Conservation (phyloP, 1,284 basidiomycete genomes). For the Sphagnurus paluster region DNA sequence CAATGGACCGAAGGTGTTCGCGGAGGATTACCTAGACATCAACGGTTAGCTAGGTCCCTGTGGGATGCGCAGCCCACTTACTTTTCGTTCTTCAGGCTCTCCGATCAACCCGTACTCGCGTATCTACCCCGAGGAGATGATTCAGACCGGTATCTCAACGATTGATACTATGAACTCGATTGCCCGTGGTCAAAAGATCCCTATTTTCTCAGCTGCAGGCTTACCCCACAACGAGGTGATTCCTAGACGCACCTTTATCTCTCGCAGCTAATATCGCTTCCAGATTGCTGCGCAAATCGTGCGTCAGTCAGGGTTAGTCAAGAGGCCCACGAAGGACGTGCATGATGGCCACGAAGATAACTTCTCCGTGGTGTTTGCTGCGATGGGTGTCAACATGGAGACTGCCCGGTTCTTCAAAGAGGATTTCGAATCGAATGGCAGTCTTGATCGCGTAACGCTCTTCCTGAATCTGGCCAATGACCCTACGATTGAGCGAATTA, state of each 20-base stretch:
- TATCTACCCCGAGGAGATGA: slow-evolving; percentile 99
- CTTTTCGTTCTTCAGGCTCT: slow-evolving; percentile 60
- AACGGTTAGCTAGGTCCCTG: slow-evolving; percentile 67
- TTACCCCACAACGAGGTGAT: slow-evolving; percentile 96
- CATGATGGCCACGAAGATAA: slow-evolving; percentile 99
- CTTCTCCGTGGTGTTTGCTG: slow-evolving; percentile 99
- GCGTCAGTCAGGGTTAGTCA: slow-evolving; percentile 97
- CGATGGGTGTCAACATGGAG: slow-evolving; percentile 99
- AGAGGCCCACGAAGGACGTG: slow-evolving; percentile 93
- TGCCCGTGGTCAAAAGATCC: slow-evolving; percentile 99
- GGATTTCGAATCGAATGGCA: slow-evolving; percentile 99
- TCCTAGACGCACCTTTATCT: too few relatives aligned
- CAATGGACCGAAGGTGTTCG: slow-evolving; percentile 98
- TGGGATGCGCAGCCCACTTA: slow-evolving; percentile 6
- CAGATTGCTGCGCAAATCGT: slow-evolving; percentile 99
- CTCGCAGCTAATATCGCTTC: slow-evolving; percentile 7
- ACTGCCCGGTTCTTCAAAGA: slow-evolving; percentile 99
- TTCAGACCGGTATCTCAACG: slow-evolving; percentile 99
- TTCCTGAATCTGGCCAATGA: slow-evolving; percentile 99
- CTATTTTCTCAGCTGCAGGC: slow-evolving; percentile 99
- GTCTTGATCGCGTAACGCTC: slow-evolving; percentile 95
- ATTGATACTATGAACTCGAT: slow-evolving; percentile 99
- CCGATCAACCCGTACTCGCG: slow-evolving; percentile 99
- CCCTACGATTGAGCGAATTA: slow-evolving; percentile 99
- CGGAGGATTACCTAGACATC: slow-evolving; percentile 99